Base-by-base conservation (phyloP, 2,329 filamentous ascomycete genomes). In the Simplicillium aogashimaense region DNA sequence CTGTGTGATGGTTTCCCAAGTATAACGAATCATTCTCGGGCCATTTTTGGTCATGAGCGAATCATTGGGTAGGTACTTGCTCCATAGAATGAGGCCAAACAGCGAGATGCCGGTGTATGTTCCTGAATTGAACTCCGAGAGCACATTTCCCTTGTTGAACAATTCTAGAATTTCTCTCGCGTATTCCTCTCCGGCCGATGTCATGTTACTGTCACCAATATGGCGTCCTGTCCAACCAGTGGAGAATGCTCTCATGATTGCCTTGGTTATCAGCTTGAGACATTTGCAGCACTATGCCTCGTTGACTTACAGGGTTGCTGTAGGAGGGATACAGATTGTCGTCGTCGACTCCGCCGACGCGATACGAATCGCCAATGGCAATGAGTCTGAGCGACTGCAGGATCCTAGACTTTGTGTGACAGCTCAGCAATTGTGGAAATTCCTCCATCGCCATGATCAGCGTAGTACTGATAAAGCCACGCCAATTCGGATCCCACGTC, bases 251-350 rank as follows among this genome's bases (percentile, higher is more conserved):
- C 78, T 65, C 78, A 82, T 82, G 28, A 81, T 66, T 15, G 68
- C 43, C 42, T 50, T 37, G 11, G 31, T 14, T 20, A 17, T 18
- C 16, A 28, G 15, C 13, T 12, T 13, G 25, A 28, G 4, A 17
- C 20, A 20, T 25, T 5, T 25, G 20, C 20, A 25, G 5, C 20
- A 25, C 5, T 5, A 25, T 9, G 20, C 3, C n/a, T 9, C 11
- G 7, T 15, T 16, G 3, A 48, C 57, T 43, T 44, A 63, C 59
- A 1, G 70, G 73, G 47, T 81, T 81, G 42, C 70, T 76, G 52
- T 81, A 80, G 0, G 73, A 65, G 0, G 76, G 75, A 40, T 79
- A 80, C 0, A 81, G 56, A 40, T 81, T 81, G 43, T 82, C 78
- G 30, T 61, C 62, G 38, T 77, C 70, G 0, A 80, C 58, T 12